Evolutionary conservation across 1,139 yeast genomes (phyloP).

Genomic region (Saccharomyces hybrid): DNA sequence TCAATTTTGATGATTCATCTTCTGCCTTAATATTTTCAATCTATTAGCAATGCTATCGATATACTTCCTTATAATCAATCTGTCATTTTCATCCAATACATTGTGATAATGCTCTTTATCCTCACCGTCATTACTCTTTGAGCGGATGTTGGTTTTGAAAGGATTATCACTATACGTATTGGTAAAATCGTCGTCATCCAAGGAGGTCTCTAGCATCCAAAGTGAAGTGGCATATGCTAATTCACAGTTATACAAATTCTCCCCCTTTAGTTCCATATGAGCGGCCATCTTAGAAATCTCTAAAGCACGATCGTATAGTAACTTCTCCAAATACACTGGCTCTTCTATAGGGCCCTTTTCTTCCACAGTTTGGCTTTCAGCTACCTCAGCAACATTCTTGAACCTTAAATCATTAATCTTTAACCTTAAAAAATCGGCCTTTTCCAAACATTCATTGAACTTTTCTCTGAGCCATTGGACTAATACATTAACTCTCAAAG

Average conservation of each 20-base stretch:
- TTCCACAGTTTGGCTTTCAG: slow-evolving; percentile 5
- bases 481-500: slow-evolving; percentile 55
- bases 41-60: slow-evolving; percentile 67
- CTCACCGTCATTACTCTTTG: neutral
- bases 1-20: slow-evolving; percentile 10
- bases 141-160: neutral
- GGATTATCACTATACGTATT: neutral
- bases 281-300: slow-evolving; percentile 92
- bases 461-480: slow-evolving; percentile 91
- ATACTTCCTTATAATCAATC: slow-evolving; percentile 66
- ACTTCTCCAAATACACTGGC: slow-evolving; percentile 62
- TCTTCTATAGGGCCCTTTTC: slow-evolving; percentile 8
- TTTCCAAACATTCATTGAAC: slow-evolving; percentile 81
- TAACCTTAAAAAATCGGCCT: slow-evolving; percentile 61
- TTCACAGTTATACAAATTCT: slow-evolving; percentile 73
- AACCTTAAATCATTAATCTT: slow-evolving; percentile 14
- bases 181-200: slow-evolving; percentile 34
- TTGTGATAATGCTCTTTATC: neutral
- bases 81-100: slow-evolving; percentile 61
- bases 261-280: slow-evolving; percentile 70
- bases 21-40: slow-evolving; percentile 45
- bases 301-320: slow-evolving; percentile 84
- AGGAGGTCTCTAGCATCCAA: slow-evolving; percentile 88
- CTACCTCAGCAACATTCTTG: neutral
- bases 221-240: slow-evolving; percentile 82